Base-by-base conservation (phyloP, 345 rosid genomes). In the Salix purpurea region DNA sequence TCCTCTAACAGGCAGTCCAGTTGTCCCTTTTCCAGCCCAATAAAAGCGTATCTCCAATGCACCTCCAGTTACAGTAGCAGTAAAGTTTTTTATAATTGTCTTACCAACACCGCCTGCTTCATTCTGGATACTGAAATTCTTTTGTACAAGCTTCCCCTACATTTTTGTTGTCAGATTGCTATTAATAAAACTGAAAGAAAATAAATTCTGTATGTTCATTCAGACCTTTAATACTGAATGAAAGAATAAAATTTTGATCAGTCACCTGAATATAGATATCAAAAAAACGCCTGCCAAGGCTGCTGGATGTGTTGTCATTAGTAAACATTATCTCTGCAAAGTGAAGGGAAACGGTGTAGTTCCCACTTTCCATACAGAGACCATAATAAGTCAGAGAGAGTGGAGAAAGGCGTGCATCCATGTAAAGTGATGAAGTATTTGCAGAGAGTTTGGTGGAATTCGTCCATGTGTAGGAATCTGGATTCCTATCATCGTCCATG, bases 21-120 rank as follows among this genome's bases (percentile, higher is more conserved):
- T 69, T 5, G 79, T 76, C 67, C 78, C 78, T 58, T 76, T 76
- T 24, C 78, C 78, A 37, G 65, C 73, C 78, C 78, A 76, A 68
- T 76, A 76, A 76, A 76, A 76, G 39, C 78, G 69, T 56, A 76
- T 76, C 69, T 76, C 74, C 44, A 76, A 32, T 40, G 74, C 26
- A 12, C 7, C 8, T 40, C 26, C 44, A 39, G 67, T 61, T 15
- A 76, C 79, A 61, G 28, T n/a, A 19, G 79, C 79, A 18, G 74
- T 39, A 15, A 69, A 76, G 21, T 60, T 76, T 69, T 46, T 26
- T 6, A 44, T 61, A 18, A 70, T 16, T 24, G 79, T 34, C 79
- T 58, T 60, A 3, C 69, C 79, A 61, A 44, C 26, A n/a, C 79
- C 69, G n/a, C 74, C 69, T 26, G 64, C 76, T 54, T 62, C 44